These are phyloP conservation scores for Aspergillus quadricinctus DNA, from an alignment of 2,329 filamentous ascomycete species.

Conservation along the genomic window DNA sequence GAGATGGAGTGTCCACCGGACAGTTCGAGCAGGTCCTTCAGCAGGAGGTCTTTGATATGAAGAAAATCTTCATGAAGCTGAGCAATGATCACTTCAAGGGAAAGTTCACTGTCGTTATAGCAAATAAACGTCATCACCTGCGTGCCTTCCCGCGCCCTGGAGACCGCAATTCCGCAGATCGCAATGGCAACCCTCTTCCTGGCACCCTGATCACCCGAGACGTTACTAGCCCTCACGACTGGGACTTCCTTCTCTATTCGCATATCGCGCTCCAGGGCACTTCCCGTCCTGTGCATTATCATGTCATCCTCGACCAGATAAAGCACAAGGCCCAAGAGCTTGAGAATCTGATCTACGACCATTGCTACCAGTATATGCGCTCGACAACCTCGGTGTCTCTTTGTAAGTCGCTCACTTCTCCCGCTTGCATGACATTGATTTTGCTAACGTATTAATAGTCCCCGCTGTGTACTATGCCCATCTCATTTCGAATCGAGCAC, in stretches of 20 bases:
- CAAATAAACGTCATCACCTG: conserved; percentile 90
- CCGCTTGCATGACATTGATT: not conserved
- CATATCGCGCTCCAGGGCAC: conserved; percentile 89
- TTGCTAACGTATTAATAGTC: conserved; percentile 28
- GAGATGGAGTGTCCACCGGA: conserved; percentile 85
- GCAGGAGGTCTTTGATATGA: conserved; percentile 71
- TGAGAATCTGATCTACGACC: conserved; percentile 87
- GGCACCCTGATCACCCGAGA: conserved; percentile 85
- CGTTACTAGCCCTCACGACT: conserved; percentile 86
- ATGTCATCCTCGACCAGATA: conserved; percentile 80
- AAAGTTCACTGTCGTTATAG: conserved; percentile 80
- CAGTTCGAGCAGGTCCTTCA: conserved; percentile 77
- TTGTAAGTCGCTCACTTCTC: conserved; percentile 35
- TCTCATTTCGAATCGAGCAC: conserved; percentile 75
- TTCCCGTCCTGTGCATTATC: conserved; percentile 86
- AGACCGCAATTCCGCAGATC: conserved; percentile 54
- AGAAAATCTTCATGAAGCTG: conserved; percentile 49
- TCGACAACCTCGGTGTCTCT: conserved; percentile 90
- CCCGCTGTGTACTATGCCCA: conserved; percentile 97
- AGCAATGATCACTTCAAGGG: conserved; percentile 42
- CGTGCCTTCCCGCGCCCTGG: conserved; percentile 74
- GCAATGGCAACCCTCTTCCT: conserved; percentile 75
- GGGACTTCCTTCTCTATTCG: conserved; percentile 74
- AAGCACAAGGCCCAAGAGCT: conserved; percentile 63
- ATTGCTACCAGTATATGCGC: conserved; percentile 88